Percentiles rank a stretch among this genome's conserved stretches.
Conservation (phyloP, 106 monocot species). For the Platanthera zijinensis region DNA sequence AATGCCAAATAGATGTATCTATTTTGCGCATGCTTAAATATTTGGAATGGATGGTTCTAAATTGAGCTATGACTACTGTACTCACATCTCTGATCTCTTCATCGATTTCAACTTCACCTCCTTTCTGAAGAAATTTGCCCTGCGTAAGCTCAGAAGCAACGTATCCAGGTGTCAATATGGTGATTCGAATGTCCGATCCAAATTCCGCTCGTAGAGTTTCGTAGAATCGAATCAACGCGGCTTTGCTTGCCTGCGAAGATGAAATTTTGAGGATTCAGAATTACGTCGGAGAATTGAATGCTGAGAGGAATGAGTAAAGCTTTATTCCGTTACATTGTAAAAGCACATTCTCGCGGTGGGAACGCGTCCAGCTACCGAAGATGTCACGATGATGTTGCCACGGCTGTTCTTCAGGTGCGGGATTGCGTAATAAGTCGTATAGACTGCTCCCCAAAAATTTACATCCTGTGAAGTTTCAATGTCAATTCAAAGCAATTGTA, state of each 20-base stretch:
- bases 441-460: slow-evolving; percentile 82
- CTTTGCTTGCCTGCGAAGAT: slow-evolving; percentile 67
- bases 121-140: slow-evolving; percentile 58
- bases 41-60: background rate
- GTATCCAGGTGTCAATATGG: slow-evolving; percentile 58
- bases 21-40: too few relatives aligned
- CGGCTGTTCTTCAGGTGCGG: slow-evolving; percentile 60
- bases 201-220: slow-evolving; percentile 69
- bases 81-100: slow-evolving; percentile 57
- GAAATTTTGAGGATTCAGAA: background rate
- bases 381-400: slow-evolving; percentile 52
- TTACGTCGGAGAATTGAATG: background rate
- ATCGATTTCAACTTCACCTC: slow-evolving; percentile 36
- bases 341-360: slow-evolving; percentile 66
- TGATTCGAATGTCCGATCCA: slow-evolving; percentile 49
- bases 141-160: slow-evolving; percentile 69
- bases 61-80: background rate
- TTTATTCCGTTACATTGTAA: slow-evolving; percentile 45
- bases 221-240: slow-evolving; percentile 64
- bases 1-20: too few relatives aligned
- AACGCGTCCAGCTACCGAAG: slow-evolving; percentile 45
- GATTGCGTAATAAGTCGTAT: slow-evolving; percentile 70
- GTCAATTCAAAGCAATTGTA: slow-evolving; percentile 1
- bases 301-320: background rate
- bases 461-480: slow-evolving; percentile 37